Evolutionary conservation across 768 basidiomycete species (phyloP).

Genomic region (Sporobolomyces pararoseus): DNA sequence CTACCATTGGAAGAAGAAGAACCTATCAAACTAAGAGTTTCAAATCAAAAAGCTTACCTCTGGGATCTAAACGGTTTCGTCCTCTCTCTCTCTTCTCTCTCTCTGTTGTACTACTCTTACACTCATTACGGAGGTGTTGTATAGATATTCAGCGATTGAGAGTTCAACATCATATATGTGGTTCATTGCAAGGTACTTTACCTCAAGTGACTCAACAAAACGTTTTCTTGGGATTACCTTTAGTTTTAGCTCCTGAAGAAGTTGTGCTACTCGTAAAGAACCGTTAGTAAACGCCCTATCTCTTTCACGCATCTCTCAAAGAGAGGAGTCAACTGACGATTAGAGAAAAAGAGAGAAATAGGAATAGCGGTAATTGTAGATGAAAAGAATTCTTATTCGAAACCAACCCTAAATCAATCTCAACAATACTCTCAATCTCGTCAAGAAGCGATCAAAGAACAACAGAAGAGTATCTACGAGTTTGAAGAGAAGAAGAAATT

Average conservation of each 20-base stretch:
- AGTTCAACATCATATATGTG: conserved; percentile 74
- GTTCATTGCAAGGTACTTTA: conserved; percentile 80
- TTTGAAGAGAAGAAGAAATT: conserved; percentile 56
- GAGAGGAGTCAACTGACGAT: too few relatives aligned
- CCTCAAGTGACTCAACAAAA: conserved; percentile 96
- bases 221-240: conserved; percentile 86
- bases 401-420: conserved; percentile 42
- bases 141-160: conserved; percentile 77
- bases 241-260: conserved; percentile 85
- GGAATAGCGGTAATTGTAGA: conserved; percentile 74
- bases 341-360: conserved; percentile 47
- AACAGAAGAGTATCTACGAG: conserved; percentile 58
- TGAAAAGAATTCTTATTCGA: conserved; percentile 59
- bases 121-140: background rate
- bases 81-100: background rate
- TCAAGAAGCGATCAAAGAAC: conserved; percentile 53
- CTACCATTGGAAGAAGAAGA: background rate
- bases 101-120: background rate
- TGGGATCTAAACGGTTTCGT: conserved; percentile 77
- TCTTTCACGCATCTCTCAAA: conserved; percentile 13
- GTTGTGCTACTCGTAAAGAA: conserved; percentile 79
- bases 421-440: conserved; percentile 19
- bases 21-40: conserved; percentile 61
- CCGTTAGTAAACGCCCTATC: conserved; percentile 53
- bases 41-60: conserved; percentile 76